These are phyloP conservation scores for Oenanthe javanica DNA, from an alignment of 140 eudicot species.

Conservation along the genomic window DNA sequence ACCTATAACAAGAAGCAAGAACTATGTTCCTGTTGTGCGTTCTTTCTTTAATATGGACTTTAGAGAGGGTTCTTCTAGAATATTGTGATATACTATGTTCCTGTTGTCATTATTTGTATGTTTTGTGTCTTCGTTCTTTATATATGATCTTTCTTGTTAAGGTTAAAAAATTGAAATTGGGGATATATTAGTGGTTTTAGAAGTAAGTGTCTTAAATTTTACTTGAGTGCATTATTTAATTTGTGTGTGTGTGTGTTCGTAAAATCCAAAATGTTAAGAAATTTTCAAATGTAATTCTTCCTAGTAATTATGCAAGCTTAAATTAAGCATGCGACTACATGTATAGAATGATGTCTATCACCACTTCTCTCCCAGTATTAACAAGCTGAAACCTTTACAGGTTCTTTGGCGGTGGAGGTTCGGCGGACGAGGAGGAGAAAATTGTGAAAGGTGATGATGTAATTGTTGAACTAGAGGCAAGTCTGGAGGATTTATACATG, in stretches of 20 bases:
- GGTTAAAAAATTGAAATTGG: not conserved
- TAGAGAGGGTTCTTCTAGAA: not conserved
- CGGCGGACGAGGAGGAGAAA: constrained; percentile 75
- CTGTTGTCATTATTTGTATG: not conserved
- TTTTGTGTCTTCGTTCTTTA: not conserved
- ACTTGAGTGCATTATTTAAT: not conserved
- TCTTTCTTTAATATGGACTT: not conserved
- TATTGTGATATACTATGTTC: not conserved
- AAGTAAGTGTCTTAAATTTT: not conserved
- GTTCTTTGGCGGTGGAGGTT: constrained; percentile 88
- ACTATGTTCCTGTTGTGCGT: not conserved
- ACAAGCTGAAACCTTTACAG: constrained; percentile 27
- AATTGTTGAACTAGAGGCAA: constrained; percentile 78
- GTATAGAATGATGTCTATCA: not conserved
- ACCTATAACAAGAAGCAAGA: not conserved
- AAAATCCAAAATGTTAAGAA: not conserved
- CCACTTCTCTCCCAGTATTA: not conserved
- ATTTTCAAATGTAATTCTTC: not conserved
- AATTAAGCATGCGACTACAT: not conserved
- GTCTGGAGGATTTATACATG: constrained; percentile 92
- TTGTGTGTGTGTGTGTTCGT: not conserved
- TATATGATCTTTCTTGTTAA: not conserved
- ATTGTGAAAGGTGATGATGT: constrained; percentile 87
- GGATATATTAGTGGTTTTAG: not conserved
- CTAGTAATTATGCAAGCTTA: not conserved